Evolutionary conservation across 2,329 filamentous ascomycete genomes (phyloP).

Genomic region (Penicillium sp.): DNA sequence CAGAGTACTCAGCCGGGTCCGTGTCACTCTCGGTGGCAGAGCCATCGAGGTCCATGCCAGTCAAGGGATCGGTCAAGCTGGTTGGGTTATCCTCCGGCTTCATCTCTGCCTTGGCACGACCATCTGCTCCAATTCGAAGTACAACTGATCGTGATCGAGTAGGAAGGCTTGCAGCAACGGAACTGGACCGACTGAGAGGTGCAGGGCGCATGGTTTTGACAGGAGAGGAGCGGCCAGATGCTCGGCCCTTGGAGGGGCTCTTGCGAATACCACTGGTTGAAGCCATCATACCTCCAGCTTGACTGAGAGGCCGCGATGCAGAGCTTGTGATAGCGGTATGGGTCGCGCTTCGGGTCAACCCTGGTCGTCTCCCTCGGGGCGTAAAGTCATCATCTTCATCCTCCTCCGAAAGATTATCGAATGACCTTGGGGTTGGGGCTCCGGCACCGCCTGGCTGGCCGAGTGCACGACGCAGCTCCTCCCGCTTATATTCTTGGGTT

Average conservation of each 20-base stretch:
- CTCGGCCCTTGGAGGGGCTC: slow-evolving; percentile 47
- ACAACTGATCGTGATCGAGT: slow-evolving; percentile 48
- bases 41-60: slow-evolving; percentile 47
- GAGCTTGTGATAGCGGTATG: slow-evolving; percentile 40
- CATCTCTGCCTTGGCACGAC: slow-evolving; percentile 53
- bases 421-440: slow-evolving; percentile 30
- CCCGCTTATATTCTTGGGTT: slow-evolving; percentile 52
- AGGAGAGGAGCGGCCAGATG: slow-evolving; percentile 49
- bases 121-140: slow-evolving; percentile 53
- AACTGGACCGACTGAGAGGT: slow-evolving; percentile 37
- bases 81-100: slow-evolving; percentile 38
- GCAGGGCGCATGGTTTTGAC: slow-evolving; percentile 41
- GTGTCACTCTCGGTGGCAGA: slow-evolving; percentile 48
- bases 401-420: slow-evolving; percentile 35
- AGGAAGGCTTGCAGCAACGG: slow-evolving; percentile 34
- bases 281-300: slow-evolving; percentile 36
- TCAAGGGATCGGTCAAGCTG: slow-evolving; percentile 39
- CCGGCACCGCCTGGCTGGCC: slow-evolving; percentile 33
- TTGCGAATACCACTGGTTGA: slow-evolving; percentile 44
- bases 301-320: slow-evolving; percentile 33
- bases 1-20: slow-evolving; percentile 46
- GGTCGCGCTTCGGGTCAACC: slow-evolving; percentile 46
- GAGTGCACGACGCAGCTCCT: slow-evolving; percentile 42
- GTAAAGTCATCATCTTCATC: slow-evolving; percentile 41
- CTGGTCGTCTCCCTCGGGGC: slow-evolving; percentile 38